Evolutionary conservation across 208 protist genomes (phyloP), one percentile per base, ranked within the genome.

Genomic region (Trypanosoma caninum): DNA sequence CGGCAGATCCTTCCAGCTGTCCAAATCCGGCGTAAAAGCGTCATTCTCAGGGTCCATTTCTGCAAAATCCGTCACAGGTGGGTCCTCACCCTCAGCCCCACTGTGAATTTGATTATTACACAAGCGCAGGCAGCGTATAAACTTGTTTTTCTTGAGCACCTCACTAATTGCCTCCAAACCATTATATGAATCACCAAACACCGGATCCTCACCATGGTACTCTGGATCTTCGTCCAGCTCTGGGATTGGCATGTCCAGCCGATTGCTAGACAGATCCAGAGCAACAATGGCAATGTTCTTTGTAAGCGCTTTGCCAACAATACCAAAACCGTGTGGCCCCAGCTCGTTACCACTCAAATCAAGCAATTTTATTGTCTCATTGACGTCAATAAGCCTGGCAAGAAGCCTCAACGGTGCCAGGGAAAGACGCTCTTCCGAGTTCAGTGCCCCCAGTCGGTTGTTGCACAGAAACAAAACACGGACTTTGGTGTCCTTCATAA

Each of bases 81-180:
- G 47, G 1, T 72, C 74, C 30, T 90, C 83, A 1, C 75, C 67
- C 13, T 89, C 84, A n/a, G 82, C 82, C 46, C 83, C 88, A 27
- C 77, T 70, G 79, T 92, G 84, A 48, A 96, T 85, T 50, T 87
- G 74, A 51, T 96, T 96, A 28, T 86, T 47, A 5, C 57, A 60
- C 6, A 96, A 59, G 10, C 75, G 74, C 60, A 96, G 75, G 47
- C 80, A 72, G 18, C 82, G 78, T 44, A 96, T 53, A 54, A 96
- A 94, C 58, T 96, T 96, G 55, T 96, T 96, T 68, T 94, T 94
- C 65, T 92, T 92, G 14, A 96, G 65, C 54, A 96, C 69, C 71
- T 96, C 87, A 30, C 67, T 70, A 40, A 96, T 52, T 20, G 87
- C 90, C 62, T 94, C 87, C 27, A 93, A 66, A 31, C 87, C 87